Conservation (phyloP, 2,329 filamentous ascomycete genomes). For the Pezicula radicicola region DNA sequence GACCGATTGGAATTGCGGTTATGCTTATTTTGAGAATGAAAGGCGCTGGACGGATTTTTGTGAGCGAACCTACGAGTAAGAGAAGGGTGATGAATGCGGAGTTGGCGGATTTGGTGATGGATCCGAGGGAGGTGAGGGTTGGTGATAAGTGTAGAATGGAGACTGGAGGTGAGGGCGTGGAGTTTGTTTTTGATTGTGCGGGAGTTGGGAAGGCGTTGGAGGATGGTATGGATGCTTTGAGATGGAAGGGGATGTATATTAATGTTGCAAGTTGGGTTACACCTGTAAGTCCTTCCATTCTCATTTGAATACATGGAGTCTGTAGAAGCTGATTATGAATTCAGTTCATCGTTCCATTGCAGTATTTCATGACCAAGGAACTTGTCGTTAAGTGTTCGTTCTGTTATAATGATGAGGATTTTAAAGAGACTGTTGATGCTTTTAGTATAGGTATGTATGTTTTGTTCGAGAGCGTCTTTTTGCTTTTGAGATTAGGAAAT, state of each 20-base stretch:
- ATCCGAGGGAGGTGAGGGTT: slow-evolving; percentile 1
- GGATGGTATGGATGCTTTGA: slow-evolving; percentile 3
- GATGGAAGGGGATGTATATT: slow-evolving; percentile 1
- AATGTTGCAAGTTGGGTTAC: slow-evolving; percentile 4
- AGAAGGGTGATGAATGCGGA: not conserved
- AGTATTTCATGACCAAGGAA: slow-evolving; percentile 4
- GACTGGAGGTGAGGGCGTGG: not conserved
- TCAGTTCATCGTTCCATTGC: not conserved
- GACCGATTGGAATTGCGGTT: slow-evolving; percentile 3
- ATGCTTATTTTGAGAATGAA: slow-evolving; percentile 1
- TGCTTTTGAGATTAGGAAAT: no score
- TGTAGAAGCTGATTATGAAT: not conserved
- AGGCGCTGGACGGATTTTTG: slow-evolving; percentile 1
- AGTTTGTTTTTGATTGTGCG: slow-evolving; percentile 2
- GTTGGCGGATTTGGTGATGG: slow-evolving; percentile 1
- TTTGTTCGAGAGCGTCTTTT: no score
- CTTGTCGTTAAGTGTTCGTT: slow-evolving; percentile 1
- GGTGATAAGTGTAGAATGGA: not conserved
- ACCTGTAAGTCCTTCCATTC: not conserved
- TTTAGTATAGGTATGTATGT: not conserved
- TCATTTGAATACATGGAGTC: not conserved
- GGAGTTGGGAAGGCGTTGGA: not conserved
- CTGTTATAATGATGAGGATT: slow-evolving; percentile 6
- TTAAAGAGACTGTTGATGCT: slow-evolving; percentile 3
- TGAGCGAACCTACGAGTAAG: slow-evolving; percentile 2